Base-by-base conservation (phyloP, 345 rosid genomes). In the Gynandropsis gynandra region DNA sequence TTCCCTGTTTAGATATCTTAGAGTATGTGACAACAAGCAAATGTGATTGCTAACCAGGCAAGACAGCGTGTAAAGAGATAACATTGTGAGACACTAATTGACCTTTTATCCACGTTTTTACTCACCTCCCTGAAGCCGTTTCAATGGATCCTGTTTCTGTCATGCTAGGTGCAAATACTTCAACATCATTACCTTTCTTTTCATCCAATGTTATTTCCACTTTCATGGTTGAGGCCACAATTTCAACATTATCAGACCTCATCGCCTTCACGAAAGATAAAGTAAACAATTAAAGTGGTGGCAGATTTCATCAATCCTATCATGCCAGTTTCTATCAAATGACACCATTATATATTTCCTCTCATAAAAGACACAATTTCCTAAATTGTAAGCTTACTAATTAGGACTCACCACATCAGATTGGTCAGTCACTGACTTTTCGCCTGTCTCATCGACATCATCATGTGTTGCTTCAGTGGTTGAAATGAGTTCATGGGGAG, bases 1-100 rank as follows among this genome's bases (percentile, higher is more conserved):
- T 70, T 76, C 77, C 71, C 90, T 82, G 76, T 59, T 74, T 52
- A 36, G 47, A 60, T 9, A 64, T 52, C 41, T 59, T 33, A 56
- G 10, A 59, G 11, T 50, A 34, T 42, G 51, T 15, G 50, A 66
- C 8, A 66, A 1, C 12, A 66, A 54, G 41, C 42, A 46, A 16
- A 13, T 53, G 45, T 17, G 47, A 45, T 48, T 40, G 16, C 50
- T 21, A 42, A 16, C 39, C 57, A 43, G 10, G 46, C 10, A 57
- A 36, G 44, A 18, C 46, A n/a, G n/a, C n/a, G n/a, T 24, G 5
- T 5, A 24, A 24, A 5, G 29, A 24, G 4, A 24, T 2, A 24
- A 2, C 29, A 24, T 24, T n/a, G n/a, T n/a, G n/a, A n/a, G n/a
- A n/a, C n/a, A n/a, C n/a, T n/a, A n/a, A n/a, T n/a, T n/a, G n/a